phyloP scores from a whole-genome alignment of 371 early-diverging fungal genomes.

The Phascolomyces articulosus region DNA sequence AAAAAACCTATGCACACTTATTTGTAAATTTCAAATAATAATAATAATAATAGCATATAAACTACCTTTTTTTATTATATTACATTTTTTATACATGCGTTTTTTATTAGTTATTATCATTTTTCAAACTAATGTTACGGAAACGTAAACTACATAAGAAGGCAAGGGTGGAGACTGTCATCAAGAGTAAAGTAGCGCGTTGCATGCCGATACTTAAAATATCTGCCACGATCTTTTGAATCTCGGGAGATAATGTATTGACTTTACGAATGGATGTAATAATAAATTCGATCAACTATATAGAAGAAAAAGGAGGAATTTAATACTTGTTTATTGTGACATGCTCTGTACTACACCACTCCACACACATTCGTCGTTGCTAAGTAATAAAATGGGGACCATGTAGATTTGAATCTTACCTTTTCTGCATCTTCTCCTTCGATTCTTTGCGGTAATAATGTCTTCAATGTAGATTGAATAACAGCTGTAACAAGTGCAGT shows the following conservation, averaged over 20 bases:
- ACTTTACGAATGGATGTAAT: constrained; percentile 7
- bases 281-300: constrained; percentile 27
- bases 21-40: too few relatives aligned
- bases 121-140: not conserved
- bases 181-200: not conserved
- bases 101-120: too few relatives aligned
- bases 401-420: constrained; percentile 18
- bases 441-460: constrained; percentile 26
- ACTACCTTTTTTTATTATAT: too few relatives aligned
- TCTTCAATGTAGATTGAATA: constrained; percentile 45
- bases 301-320: not conserved
- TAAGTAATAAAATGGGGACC: not conserved
- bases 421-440: constrained; percentile 45
- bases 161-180: not conserved
- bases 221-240: constrained; percentile 3
- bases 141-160: not conserved
- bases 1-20: too few relatives aligned
- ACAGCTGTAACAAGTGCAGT: constrained; percentile 42
- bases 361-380: not conserved
- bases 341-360: too few relatives aligned
- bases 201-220: not conserved
- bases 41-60: too few relatives aligned
- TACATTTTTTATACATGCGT: too few relatives aligned
- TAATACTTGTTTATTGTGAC: not conserved
- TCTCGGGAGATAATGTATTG: constrained; percentile 1